These are phyloP conservation scores for Leishmania tarentolae DNA, from an alignment of 208 protist species.

Conservation along the genomic window DNA sequence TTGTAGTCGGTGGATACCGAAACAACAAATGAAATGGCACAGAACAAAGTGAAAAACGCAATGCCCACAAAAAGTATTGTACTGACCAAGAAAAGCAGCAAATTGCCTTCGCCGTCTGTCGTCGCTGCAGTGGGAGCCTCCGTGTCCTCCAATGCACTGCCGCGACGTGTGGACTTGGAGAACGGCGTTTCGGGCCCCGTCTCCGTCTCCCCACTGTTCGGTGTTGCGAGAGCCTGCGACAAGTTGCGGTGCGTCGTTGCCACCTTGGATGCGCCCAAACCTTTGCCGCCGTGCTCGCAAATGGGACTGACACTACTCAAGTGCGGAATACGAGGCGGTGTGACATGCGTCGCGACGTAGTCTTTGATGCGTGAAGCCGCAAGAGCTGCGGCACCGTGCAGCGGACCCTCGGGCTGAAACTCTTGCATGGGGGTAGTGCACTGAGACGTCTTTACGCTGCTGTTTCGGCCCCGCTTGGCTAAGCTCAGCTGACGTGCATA, in stretches of 20 bases:
- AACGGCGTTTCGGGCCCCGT: not conserved
- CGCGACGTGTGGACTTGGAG: not conserved
- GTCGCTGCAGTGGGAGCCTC: not conserved
- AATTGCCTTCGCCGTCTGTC: not conserved
- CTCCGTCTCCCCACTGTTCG: not conserved
- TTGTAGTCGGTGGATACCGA: constrained; percentile 29
- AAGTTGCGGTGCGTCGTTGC: not conserved
- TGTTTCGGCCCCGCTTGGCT: constrained; percentile 38
- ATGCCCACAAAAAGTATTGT: constrained; percentile 17
- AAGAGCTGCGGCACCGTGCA: constrained; percentile 11
- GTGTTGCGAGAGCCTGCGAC: not conserved
- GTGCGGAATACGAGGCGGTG: constrained; percentile 17
- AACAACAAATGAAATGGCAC: constrained; percentile 19
- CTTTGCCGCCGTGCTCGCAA: not conserved
- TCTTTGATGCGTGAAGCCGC: constrained; percentile 32
- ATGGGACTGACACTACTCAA: not conserved
- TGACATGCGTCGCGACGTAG: constrained; percentile 36
- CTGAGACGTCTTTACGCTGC: constrained; percentile 27
- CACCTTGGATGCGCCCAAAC: not conserved
- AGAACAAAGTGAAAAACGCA: constrained; percentile 30
- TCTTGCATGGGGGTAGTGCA: not conserved
- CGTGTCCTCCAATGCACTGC: not conserved
- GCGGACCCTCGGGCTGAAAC: constrained; percentile 4
- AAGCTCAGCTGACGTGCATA: constrained; percentile 51
- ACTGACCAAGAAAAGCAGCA: not conserved